Percentiles rank a stretch among this genome's conserved stretches.
Evolutionary conservation across 495 filamentous ascomycete genomes (phyloP).

Genomic region (Alectoria sarmentosa): DNA sequence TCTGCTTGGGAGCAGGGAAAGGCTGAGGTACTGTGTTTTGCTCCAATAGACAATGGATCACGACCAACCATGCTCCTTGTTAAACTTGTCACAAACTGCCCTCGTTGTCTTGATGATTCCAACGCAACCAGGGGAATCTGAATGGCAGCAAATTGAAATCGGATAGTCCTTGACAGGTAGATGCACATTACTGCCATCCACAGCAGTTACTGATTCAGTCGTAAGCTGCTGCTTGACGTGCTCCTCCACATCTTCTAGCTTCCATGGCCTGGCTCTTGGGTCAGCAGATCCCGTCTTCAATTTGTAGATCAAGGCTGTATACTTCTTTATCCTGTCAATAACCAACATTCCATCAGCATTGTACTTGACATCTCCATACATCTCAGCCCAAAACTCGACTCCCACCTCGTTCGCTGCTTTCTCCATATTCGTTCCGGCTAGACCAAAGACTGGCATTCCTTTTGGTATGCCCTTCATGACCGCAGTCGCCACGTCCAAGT

Average conservation of each 20-base stretch:
- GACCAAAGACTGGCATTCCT: slow-evolving; percentile 49
- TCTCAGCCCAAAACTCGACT: slow-evolving; percentile 49
- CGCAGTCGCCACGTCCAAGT: slow-evolving; percentile 43
- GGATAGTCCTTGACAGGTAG: slow-evolving; percentile 42
- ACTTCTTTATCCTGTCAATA: slow-evolving; percentile 51
- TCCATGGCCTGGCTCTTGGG: slow-evolving; percentile 35
- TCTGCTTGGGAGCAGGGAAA: background rate
- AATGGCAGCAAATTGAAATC: slow-evolving; percentile 49
- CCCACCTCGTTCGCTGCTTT: slow-evolving; percentile 45
- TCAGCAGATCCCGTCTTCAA: slow-evolving; percentile 6
- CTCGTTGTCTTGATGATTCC: slow-evolving; percentile 45
- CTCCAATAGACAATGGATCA: background rate
- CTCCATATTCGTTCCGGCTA: slow-evolving; percentile 47
- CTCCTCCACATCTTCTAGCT: slow-evolving; percentile 37
- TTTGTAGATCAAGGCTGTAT: slow-evolving; percentile 5
- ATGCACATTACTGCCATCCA: slow-evolving; percentile 39
- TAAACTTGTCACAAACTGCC: slow-evolving; percentile 35
- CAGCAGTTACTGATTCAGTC: slow-evolving; percentile 37
- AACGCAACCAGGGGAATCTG: slow-evolving; percentile 45
- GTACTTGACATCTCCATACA: slow-evolving; percentile 55
- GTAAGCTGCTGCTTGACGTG: slow-evolving; percentile 43
- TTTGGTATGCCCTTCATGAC: slow-evolving; percentile 46
- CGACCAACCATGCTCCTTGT: slow-evolving; percentile 31
- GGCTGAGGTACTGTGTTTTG: background rate
- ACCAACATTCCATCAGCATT: slow-evolving; percentile 42